These are phyloP conservation scores for Pleurotus tuoliensis DNA, from an alignment of 768 basidiomycete species.

Conservation along the genomic window DNA sequence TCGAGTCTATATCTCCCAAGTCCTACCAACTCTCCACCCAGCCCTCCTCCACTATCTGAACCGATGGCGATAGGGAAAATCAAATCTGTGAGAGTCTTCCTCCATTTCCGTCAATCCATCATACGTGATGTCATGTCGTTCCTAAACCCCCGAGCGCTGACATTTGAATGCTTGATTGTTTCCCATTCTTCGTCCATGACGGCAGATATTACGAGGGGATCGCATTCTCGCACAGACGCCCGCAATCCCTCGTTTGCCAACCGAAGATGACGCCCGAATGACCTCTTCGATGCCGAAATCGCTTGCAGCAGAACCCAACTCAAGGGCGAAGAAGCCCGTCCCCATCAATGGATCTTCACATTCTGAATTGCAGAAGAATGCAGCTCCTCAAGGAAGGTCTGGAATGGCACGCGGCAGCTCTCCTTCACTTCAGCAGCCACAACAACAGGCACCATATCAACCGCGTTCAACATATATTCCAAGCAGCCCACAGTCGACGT, in stretches of 20 bases:
- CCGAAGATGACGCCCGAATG: not conserved
- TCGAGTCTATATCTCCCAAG: not conserved
- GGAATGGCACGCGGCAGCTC: not conserved
- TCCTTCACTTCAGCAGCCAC: not conserved
- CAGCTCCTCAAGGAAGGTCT: not conserved
- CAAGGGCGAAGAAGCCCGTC: constrained; percentile 2
- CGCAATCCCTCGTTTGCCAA: not conserved
- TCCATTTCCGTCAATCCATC: not conserved
- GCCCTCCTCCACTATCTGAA: not conserved
- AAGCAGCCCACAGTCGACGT: constrained; percentile 1
- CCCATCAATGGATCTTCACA: not conserved
- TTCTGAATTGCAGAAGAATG: not conserved
- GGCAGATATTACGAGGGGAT: constrained; percentile 2
- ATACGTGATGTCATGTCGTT: not conserved
- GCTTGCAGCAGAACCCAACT: not conserved
- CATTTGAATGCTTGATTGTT: too few relatives aligned
- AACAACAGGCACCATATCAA: not conserved
- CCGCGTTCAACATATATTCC: not conserved
- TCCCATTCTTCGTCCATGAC: not conserved
- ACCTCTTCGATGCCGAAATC: not conserved
- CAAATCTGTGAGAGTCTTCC: constrained; percentile 1
- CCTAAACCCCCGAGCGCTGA: too few relatives aligned
- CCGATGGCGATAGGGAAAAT: constrained; percentile 5
- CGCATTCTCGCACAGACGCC: not conserved
- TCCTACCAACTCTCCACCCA: not conserved